Conservation (phyloP, 2,329 filamentous ascomycete species). For the Eurotiales sp. region DNA sequence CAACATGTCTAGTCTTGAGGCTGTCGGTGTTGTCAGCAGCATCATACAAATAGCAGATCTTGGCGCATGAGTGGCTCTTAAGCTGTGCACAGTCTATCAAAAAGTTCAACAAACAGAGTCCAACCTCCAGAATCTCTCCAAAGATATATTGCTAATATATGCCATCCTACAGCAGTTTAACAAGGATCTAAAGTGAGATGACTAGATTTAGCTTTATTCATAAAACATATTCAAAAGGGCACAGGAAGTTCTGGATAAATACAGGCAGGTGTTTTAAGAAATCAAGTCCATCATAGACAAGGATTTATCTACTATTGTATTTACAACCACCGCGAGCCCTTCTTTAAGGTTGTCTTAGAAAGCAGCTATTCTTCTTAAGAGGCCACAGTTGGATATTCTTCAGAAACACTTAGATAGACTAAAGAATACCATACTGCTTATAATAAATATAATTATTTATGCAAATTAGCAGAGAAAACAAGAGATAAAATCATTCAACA, state of each 20-base stretch:
- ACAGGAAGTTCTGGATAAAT: neutral
- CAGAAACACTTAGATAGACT: too few species aligned
- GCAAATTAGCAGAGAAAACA: too few species aligned
- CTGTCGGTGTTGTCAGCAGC: slow-evolving; percentile 24
- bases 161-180: slow-evolving; percentile 26
- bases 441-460: too few species aligned
- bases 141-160: slow-evolving; percentile 28
- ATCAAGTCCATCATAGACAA: neutral
- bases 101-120: slow-evolving; percentile 24
- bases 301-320: neutral
- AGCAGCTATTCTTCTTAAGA: too few species aligned
- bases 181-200: slow-evolving; percentile 17
- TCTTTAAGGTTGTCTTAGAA: too few species aligned
- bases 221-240: neutral
- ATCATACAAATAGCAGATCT: slow-evolving; percentile 32
- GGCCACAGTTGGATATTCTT: too few species aligned
- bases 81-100: slow-evolving; percentile 28
- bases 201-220: neutral
- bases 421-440: too few species aligned
- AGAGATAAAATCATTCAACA: too few species aligned
- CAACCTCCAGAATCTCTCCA: slow-evolving; percentile 22
- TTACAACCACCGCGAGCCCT: too few species aligned
- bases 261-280: neutral
- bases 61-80: slow-evolving; percentile 25
- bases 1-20: slow-evolving; percentile 21